Evolutionary conservation across 352 stramenopile species (phyloP).

Genomic region (Globisporangium irregulare): DNA sequence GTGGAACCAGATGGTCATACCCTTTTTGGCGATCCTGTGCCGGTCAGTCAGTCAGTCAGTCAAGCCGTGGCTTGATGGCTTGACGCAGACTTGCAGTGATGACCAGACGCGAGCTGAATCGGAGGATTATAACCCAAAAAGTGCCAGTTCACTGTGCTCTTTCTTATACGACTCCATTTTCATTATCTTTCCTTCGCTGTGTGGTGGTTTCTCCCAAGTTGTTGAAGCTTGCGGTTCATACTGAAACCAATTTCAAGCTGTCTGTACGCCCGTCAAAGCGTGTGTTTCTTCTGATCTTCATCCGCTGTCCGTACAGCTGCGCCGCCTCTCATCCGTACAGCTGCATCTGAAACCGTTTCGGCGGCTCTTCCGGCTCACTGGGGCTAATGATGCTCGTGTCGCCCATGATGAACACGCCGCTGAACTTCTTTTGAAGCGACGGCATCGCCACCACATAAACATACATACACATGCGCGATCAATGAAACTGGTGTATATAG

Average conservation of each 20-base stretch:
- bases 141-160: not conserved
- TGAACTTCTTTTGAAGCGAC: not conserved
- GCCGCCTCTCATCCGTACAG: slow-evolving; percentile 2
- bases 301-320: not conserved
- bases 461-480: not conserved
- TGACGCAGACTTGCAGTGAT: not conserved
- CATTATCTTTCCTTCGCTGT: not conserved
- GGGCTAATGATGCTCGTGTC: slow-evolving; percentile 7
- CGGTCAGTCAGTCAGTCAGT: not conserved
- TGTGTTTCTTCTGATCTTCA: not conserved
- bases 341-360: slow-evolving; percentile 7
- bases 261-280: not conserved
- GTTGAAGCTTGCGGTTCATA: not conserved
- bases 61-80: not conserved
- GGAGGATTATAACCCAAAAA: not conserved
- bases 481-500: slow-evolving; percentile 10
- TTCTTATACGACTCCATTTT: not conserved
- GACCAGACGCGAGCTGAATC: not conserved
- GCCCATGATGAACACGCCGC: slow-evolving; percentile 12
- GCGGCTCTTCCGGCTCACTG: not conserved
- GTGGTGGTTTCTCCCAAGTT: not conserved
- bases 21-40: not conserved
- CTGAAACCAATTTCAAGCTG: not conserved
- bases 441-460: not conserved
- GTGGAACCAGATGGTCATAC: slow-evolving; percentile 1